Percentiles rank a stretch among this genome's conserved stretches.
Evolutionary conservation across 768 basidiomycete species (phyloP).

Genomic region (Boletus reticulatus): DNA sequence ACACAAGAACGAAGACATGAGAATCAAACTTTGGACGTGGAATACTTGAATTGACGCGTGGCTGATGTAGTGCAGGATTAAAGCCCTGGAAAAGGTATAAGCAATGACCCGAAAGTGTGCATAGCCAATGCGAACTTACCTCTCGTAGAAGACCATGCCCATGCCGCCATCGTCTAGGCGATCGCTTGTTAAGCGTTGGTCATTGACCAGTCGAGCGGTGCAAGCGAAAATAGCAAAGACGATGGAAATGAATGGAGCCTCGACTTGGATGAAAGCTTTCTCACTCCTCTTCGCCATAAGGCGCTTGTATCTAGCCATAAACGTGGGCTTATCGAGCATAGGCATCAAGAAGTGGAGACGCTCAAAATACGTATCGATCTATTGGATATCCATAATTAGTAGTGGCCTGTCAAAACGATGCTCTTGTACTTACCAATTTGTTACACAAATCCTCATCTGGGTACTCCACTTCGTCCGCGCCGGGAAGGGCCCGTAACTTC

Average conservation of each 20-base stretch:
- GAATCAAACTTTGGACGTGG: constrained; percentile 87
- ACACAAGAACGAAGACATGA: constrained; percentile 89
- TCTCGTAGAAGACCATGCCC: constrained; percentile 89
- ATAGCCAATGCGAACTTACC: constrained; percentile 43
- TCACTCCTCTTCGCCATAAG: constrained; percentile 73
- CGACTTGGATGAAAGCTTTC: constrained; percentile 47
- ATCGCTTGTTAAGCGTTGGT: constrained; percentile 61
- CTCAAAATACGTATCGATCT: constrained; percentile 88
- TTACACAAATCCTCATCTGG: constrained; percentile 83
- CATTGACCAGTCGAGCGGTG: constrained; percentile 75
- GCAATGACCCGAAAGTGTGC: not conserved
- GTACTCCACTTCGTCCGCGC: constrained; percentile 84
- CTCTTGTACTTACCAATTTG: constrained; percentile 61
- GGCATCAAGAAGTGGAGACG: constrained; percentile 89
- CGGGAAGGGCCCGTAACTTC: constrained; percentile 77
- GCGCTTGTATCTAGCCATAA: constrained; percentile 65
- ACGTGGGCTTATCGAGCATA: constrained; percentile 81
- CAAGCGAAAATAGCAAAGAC: constrained; percentile 92
- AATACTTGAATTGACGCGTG: constrained; percentile 80
- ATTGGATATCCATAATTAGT: constrained; percentile 23
- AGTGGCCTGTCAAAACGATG: constrained; percentile 12
- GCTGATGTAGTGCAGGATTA: constrained; percentile 90
- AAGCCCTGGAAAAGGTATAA: constrained; percentile 50
- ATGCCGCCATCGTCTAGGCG: constrained; percentile 75
- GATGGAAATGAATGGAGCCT: constrained; percentile 77